Conservation (phyloP, 139 green algal species). For the Haematococcus sp. region DNA sequence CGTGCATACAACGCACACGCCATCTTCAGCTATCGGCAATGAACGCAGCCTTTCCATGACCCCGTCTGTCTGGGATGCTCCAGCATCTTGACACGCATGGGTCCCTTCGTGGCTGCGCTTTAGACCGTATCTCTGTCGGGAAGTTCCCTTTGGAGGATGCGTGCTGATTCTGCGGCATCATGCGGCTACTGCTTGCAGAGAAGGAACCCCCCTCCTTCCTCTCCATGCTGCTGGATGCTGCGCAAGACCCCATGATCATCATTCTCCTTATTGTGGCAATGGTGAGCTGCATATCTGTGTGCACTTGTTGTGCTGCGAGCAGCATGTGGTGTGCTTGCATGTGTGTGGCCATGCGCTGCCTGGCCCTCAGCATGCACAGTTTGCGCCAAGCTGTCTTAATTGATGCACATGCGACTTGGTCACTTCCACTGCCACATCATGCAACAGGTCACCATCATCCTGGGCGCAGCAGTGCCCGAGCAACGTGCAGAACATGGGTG, state of each 20-base stretch:
- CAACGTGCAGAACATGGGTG: conserved; percentile 76
- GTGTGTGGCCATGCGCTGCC: too few relatives aligned
- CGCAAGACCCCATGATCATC: conserved; percentile 85
- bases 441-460: conserved; percentile 74
- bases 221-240: conserved; percentile 59
- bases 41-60: neutral
- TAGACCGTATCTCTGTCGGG: too few relatives aligned
- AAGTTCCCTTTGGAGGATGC: too few relatives aligned
- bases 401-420: neutral
- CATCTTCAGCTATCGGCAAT: too few relatives aligned
- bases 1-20: too few relatives aligned
- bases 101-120: neutral
- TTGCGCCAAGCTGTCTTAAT: too few relatives aligned
- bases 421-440: neutral
- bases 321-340: too few relatives aligned
- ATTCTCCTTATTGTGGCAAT: conserved; percentile 82
- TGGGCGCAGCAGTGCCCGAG: conserved; percentile 73
- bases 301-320: too few relatives aligned
- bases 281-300: conserved; percentile 25
- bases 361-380: neutral
- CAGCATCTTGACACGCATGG: neutral
- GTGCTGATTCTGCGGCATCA: conserved; percentile 2
- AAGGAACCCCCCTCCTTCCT: conserved; percentile 60
- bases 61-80: neutral
- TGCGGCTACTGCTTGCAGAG: conserved; percentile 44